These are phyloP conservation scores for Myxozyma sirexii DNA, from an alignment of 805 yeast genomes.

Conservation along the genomic window DNA sequence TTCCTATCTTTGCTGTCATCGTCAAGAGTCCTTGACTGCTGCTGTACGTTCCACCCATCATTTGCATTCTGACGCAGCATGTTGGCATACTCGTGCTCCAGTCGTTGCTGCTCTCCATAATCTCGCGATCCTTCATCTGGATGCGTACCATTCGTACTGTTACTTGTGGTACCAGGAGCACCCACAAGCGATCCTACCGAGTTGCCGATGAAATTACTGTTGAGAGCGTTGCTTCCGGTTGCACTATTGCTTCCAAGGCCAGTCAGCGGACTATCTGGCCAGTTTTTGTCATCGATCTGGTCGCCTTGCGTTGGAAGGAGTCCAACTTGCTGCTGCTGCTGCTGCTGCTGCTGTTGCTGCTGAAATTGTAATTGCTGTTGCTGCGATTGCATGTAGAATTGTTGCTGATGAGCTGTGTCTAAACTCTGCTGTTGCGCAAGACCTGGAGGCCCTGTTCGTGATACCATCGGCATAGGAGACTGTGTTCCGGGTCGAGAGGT, in stretches of 20 bases:
- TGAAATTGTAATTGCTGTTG: slow-evolving; percentile 8
- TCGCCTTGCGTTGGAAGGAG: slow-evolving; percentile 2
- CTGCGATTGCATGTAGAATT: slow-evolving; percentile 6
- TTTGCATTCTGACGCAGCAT: slow-evolving; percentile 9
- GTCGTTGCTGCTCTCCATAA: slow-evolving; percentile 15
- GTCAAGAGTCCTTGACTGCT: neutral
- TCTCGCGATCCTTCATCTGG: slow-evolving; percentile 14
- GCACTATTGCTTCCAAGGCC: neutral
- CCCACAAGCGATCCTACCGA: slow-evolving; percentile 2
- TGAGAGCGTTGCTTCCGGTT: neutral
- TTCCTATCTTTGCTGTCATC: neutral
- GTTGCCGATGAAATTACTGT: neutral
- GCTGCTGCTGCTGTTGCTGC: slow-evolving; percentile 20
- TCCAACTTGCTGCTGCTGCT: slow-evolving; percentile 18
- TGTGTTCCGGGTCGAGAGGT: slow-evolving; percentile 26
- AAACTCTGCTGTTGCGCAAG: slow-evolving; percentile 9
- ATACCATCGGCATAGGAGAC: slow-evolving; percentile 26
- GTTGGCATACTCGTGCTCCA: slow-evolving; percentile 17
- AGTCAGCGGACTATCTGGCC: slow-evolving; percentile 15
- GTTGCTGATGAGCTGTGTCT: slow-evolving; percentile 16
- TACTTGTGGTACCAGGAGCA: slow-evolving; percentile 1
- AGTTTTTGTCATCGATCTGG: slow-evolving; percentile 13
- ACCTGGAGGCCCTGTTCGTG: slow-evolving; percentile 22
- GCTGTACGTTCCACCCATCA: slow-evolving; percentile 7
- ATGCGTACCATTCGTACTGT: slow-evolving; percentile 1